A percentile compares a stretch with the other conserved stretches of the same genome.
Evolutionary conservation across 352 stramenopile species (phyloP).

Genomic region (Globisporangium cederbergense): DNA sequence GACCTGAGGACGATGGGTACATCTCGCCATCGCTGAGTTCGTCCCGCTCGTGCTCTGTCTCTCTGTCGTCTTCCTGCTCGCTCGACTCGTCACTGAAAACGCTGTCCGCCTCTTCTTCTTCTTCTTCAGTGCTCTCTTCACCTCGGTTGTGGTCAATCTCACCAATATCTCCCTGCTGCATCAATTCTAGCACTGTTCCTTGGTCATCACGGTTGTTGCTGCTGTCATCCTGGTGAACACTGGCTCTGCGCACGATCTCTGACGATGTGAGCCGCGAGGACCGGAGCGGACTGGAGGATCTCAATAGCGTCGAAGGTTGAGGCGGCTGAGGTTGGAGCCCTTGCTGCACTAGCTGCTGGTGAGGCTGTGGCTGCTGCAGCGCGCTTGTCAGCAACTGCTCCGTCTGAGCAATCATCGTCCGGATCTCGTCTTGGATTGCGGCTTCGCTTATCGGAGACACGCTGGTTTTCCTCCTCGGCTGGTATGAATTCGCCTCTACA

Average conservation of each 20-base stretch:
- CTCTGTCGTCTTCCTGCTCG: not conserved
- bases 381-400: conserved; percentile 12
- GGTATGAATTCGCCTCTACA: not conserved
- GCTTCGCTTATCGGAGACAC: not conserved
- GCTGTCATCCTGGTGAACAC: not conserved
- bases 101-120: not conserved
- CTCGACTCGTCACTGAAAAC: conserved; percentile 4
- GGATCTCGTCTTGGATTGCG: conserved; percentile 16
- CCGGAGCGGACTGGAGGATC: conserved; percentile 2
- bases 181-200: not conserved
- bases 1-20: not conserved
- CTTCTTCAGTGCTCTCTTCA: not conserved
- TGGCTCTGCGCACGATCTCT: not conserved
- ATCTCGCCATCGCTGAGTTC: conserved; percentile 20
- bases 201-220: not conserved
- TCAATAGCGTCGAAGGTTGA: not conserved
- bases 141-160: not conserved
- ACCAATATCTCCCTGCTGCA: not conserved
- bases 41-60: not conserved
- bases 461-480: conserved; percentile 2
- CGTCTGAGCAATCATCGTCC: conserved; percentile 17
- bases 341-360: not conserved
- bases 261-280: not conserved
- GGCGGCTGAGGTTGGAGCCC: not conserved
- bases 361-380: not conserved